Base-by-base conservation (phyloP, 768 basidiomycete species). In the Russula griseocarnosa region DNA sequence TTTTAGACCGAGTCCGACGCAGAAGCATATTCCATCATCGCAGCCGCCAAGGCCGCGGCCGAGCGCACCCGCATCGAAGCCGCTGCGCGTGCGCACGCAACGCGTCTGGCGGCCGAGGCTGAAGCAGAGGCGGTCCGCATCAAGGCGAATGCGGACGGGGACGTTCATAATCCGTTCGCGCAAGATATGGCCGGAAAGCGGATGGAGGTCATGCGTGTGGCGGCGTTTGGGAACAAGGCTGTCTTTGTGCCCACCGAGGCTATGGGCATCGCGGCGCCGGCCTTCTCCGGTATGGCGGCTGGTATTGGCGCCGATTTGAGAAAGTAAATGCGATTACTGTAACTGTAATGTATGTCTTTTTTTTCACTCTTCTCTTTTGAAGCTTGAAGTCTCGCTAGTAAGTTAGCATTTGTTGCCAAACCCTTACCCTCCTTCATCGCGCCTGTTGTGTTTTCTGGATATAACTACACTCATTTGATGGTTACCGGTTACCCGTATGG, bases 61-160 rank as follows among this genome's bases (percentile, higher is more conserved):
- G 77, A 90, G 70, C 76, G 76, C 22, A 76, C 79, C 4, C 79
- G 81, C 70, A 89, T 93, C 60, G 86, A 87, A 68, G 89, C 92
- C 5, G 81, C 85, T 67, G 91, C 91, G 1, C 81, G 86, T 51
- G 89, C 90, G 1, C 85, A 90, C 71, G 90, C 90, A 2, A 91
- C 86, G 1, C 81, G 85, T n/a, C 71, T 92, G 65, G 81, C 83
- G 7, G 88, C 88, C 1, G 82, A 87, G 66, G 91, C 92, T 1
- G 88, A 91, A 13, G 86, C 89, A 0, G 81, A 81, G 66, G 86
- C 90, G 0, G 77, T 84, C 52, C 81, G 82, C 44, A 81, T 84
- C 69, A 88, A 83, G 69, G 84, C 87, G 0, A 66, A 75, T 3
- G 88, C 89, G 1, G 88, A 90, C 66, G 76, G 79, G 4, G 74